Percentiles rank a stretch among this genome's conserved stretches.
phyloP scores from a whole-genome alignment of 768 basidiomycete species.

The Paxillus ammoniavirescens region DNA sequence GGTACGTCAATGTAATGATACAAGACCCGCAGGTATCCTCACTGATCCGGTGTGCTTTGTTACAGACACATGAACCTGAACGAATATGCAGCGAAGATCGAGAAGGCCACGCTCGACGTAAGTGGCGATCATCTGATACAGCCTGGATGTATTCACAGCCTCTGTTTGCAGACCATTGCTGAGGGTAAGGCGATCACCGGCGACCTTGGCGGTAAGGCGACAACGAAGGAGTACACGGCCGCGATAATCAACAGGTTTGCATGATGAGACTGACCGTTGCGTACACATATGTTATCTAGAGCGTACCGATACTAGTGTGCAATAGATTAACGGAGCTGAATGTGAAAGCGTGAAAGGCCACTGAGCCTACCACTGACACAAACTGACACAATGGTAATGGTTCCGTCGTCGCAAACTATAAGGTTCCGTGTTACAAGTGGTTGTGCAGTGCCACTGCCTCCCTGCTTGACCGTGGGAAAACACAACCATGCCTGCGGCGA shows the following conservation, averaged over 20 bases:
- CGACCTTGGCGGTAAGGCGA: constrained; percentile 91
- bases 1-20: constrained; percentile 47
- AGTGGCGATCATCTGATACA: constrained; percentile 29
- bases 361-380: not conserved
- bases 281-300: constrained; percentile 20
- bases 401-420: not conserved
- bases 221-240: constrained; percentile 84
- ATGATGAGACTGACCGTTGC: constrained; percentile 7
- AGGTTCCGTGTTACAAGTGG: not conserved
- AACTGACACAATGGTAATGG: not conserved
- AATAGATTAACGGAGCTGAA: constrained; percentile 2
- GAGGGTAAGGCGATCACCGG: constrained; percentile 95
- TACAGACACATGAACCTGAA: constrained; percentile 88
- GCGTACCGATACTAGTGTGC: constrained; percentile 6
- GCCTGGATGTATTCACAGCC: constrained; percentile 6
- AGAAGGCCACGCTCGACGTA: constrained; percentile 87
- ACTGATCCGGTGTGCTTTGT: constrained; percentile 25
- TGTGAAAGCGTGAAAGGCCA: not conserved
- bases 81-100: constrained; percentile 83
- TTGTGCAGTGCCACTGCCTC: not conserved
- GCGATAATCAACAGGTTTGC: constrained; percentile 79
- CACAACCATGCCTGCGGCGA: not conserved
- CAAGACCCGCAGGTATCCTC: not conserved
- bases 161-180: constrained; percentile 76
- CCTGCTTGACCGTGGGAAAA: constrained; percentile 28